Base-by-base conservation (phyloP, 2,329 filamentous ascomycete genomes). In the Colletotrichum tropicale region DNA sequence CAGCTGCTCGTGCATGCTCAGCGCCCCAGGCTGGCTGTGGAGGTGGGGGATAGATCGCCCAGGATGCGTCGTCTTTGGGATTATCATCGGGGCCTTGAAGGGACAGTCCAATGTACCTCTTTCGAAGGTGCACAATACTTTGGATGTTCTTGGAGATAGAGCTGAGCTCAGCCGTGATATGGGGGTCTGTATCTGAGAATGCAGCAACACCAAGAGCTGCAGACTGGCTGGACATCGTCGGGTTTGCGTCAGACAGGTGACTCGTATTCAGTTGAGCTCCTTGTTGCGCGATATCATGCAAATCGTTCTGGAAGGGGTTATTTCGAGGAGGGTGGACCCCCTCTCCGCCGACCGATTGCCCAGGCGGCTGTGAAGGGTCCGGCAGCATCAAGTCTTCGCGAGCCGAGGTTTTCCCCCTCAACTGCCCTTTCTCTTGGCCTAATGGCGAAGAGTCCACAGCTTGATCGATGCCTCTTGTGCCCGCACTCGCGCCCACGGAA, bases 101-200 rank as follows among this genome's bases (percentile, higher is more conserved):
- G 0, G 97, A 98, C 18, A 98, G 85, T 2, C 91, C 88, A 68
- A 98, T 95, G 84, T 98, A 99, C 81, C 95, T 98, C 83, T 96
- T 93, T 76, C 97, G 92, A 55, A 96, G 89, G 80, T 98, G 95
- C 61, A 98, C 86, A n/a, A 98, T 92, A 79, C 94, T 94, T 83
- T 98, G 95, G 71, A 99, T 95, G 79, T 97, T 98, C 78, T 93
- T 93, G 80, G 98, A 98, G 78, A 99, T 98, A 24, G 92, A 90
- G 80, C 91, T 92, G 78, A 99, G 87, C 85, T 99, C 97, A 4
- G 94, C 90, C 3, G 95, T 95, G 79, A 98, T 94, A 68, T 94
- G 93, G 52, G 94, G 92, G 80, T 98, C 95, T 61, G 91, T 93
- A 71, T 94, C 90, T 60, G 92, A 92, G 79, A 94, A 92, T 10